Conservation (phyloP, 176 grass and related monocot genomes). For the Aechmea fasciata region DNA sequence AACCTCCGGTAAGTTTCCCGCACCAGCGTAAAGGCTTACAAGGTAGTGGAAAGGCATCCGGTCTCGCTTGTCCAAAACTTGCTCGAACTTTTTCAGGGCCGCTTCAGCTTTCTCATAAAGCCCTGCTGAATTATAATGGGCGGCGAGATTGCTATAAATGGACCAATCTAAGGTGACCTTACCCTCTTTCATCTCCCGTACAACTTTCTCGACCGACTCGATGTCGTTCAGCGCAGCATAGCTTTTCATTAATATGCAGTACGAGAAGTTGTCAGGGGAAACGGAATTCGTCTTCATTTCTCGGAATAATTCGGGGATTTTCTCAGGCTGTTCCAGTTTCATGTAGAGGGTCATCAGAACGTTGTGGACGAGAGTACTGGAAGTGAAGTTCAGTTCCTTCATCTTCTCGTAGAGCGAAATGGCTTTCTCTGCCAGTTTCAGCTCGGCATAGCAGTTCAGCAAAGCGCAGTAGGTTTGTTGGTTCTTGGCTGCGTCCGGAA, state of each 20-base stretch:
- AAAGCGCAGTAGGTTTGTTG: conserved; percentile 4
- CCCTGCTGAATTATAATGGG: conserved; percentile 12
- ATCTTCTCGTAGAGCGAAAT: conserved; percentile 12
- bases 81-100: conserved; percentile 7
- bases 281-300: conserved; percentile 7
- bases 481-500: conserved; percentile 1
- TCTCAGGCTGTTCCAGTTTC: conserved; percentile 4
- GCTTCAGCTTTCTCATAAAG: conserved; percentile 1
- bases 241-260: conserved; percentile 4
- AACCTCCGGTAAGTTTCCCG: conserved; percentile 4
- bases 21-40: conserved; percentile 10
- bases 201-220: conserved; percentile 9
- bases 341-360: conserved; percentile 3
- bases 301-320: not conserved
- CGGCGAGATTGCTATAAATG: conserved; percentile 1
- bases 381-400: conserved; percentile 11
- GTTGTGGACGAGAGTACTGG: conserved; percentile 2
- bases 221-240: conserved; percentile 10
- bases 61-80: conserved; percentile 3
- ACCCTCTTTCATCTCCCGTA: conserved; percentile 9
- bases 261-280: conserved; percentile 8
- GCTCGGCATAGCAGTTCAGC: not conserved
- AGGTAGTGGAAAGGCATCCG: not conserved
- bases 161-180: not conserved
- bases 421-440: conserved; percentile 3